Evolutionary conservation across 2,329 filamentous ascomycete genomes (phyloP).

Genomic region (Penicillium digitatum): DNA sequence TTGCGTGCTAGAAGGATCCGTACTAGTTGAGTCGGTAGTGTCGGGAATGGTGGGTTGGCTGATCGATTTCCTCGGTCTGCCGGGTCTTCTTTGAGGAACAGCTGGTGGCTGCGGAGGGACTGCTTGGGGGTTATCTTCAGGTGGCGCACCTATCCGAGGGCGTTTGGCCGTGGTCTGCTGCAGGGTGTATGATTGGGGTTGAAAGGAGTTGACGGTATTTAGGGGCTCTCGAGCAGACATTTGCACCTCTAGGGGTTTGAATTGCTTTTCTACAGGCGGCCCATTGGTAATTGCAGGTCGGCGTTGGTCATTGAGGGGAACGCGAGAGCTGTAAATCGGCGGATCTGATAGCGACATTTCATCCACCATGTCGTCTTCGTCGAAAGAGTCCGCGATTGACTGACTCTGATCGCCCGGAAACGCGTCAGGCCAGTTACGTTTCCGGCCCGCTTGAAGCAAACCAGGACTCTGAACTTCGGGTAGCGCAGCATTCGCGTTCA

Average conservation of each 20-base stretch:
- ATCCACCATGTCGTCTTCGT: conserved; percentile 31
- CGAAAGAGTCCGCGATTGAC: conserved; percentile 33
- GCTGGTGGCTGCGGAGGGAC: conserved; percentile 1
- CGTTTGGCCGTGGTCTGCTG: conserved; percentile 30
- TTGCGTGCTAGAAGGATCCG: conserved; percentile 9
- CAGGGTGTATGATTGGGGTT: background rate
- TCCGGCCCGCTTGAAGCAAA: conserved; percentile 33
- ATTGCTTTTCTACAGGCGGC: background rate
- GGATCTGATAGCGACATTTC: conserved; percentile 24
- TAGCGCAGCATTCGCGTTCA: conserved; percentile 13
- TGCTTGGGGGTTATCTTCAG: background rate
- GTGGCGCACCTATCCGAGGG: conserved; percentile 24
- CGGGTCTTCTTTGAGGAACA: conserved; percentile 18
- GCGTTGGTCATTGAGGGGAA: conserved; percentile 23
- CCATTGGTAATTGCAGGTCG: background rate
- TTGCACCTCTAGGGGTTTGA: conserved; percentile 1
- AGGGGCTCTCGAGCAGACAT: conserved; percentile 3
- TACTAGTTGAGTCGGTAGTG: conserved; percentile 11
- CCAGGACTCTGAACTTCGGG: conserved; percentile 35
- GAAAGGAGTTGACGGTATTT: background rate
- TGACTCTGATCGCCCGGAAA: conserved; percentile 24
- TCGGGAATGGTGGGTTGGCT: conserved; percentile 16
- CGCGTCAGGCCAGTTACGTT: conserved; percentile 32
- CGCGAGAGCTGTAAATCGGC: conserved; percentile 20
- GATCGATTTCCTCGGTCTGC: conserved; percentile 31